Percentiles rank a stretch among this genome's conserved stretches.
phyloP scores from a whole-genome alignment of 306 rosid species.

The Glycine soja region DNA sequence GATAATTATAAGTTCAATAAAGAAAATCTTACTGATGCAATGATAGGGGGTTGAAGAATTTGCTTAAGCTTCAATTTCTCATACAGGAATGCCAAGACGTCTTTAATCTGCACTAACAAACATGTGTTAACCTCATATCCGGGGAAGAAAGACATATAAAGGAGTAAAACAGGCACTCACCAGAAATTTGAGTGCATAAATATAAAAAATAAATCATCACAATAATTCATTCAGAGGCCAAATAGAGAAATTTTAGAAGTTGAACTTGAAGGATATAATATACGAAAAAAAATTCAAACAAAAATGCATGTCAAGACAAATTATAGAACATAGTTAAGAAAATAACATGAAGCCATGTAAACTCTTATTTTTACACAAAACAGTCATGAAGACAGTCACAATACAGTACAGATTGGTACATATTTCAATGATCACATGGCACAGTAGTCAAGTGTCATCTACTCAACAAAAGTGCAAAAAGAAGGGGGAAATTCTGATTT shows the following conservation, averaged over 20 bases:
- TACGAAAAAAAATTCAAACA: not conserved
- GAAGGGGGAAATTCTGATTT: not conserved
- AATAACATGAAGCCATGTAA: slow-evolving; percentile 23
- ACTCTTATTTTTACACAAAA: not conserved
- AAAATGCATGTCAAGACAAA: slow-evolving; percentile 23
- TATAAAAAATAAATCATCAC: slow-evolving; percentile 19
- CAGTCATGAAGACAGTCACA: not conserved
- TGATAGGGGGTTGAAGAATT: slow-evolving; percentile 92
- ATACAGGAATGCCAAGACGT: slow-evolving; percentile 49
- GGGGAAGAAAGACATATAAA: slow-evolving; percentile 3
- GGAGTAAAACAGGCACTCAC: slow-evolving; percentile 10
- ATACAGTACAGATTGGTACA: not conserved
- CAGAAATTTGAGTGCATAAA: slow-evolving; percentile 6
- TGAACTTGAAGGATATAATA: not conserved
- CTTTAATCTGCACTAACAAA: slow-evolving; percentile 67
- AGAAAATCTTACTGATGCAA: slow-evolving; percentile 86
- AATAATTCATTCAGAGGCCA: slow-evolving; percentile 37
- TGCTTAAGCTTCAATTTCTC: slow-evolving; percentile 93
- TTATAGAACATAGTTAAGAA: not conserved
- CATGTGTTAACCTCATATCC: slow-evolving; percentile 32
- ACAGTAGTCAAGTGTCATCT: slow-evolving; percentile 24
- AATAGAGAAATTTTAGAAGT: slow-evolving; percentile 19
- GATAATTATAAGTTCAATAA: slow-evolving; percentile 18
- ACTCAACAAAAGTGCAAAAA: not conserved
- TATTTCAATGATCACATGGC: slow-evolving; percentile 15